phyloP scores from a whole-genome alignment of 768 basidiomycete species.

The Gyrodon lividus region DNA sequence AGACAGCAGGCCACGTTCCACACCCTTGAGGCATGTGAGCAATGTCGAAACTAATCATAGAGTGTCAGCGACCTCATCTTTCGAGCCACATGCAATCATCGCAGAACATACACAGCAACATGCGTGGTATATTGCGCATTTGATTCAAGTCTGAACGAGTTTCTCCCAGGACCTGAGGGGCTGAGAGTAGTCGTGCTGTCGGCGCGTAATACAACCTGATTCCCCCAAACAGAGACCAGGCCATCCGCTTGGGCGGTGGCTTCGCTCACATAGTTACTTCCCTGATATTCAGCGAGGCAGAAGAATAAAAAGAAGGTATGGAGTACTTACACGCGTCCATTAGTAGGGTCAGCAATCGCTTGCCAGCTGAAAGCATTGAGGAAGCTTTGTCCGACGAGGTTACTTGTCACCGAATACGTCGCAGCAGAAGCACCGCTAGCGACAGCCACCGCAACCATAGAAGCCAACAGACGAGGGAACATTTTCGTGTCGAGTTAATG shows the following conservation, averaged over 20 bases:
- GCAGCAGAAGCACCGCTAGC: slow-evolving; percentile 31
- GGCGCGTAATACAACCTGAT: slow-evolving; percentile 34
- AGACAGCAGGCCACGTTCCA: slow-evolving; percentile 39
- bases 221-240: slow-evolving; percentile 53
- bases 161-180: slow-evolving; percentile 32
- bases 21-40: slow-evolving; percentile 39
- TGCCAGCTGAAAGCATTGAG: slow-evolving; percentile 33
- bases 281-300: not conserved
- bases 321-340: slow-evolving; percentile 32
- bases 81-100: no score
- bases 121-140: slow-evolving; percentile 31
- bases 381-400: slow-evolving; percentile 51
- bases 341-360: slow-evolving; percentile 32
- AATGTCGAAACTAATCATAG: slow-evolving; percentile 32
- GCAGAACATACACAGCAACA: slow-evolving; percentile 31
- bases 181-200: slow-evolving; percentile 33
- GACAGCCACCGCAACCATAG: not conserved
- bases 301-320: not conserved
- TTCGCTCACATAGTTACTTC: slow-evolving; percentile 44
- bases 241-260: slow-evolving; percentile 51
- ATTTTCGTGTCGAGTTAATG: not conserved
- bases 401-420: slow-evolving; percentile 45
- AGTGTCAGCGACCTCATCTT: not conserved
- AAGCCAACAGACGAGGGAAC: not conserved
- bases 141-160: slow-evolving; percentile 36